phyloP scores from a whole-genome alignment of 75 land plant genomes.

The Selaginella moellendorffii region DNA sequence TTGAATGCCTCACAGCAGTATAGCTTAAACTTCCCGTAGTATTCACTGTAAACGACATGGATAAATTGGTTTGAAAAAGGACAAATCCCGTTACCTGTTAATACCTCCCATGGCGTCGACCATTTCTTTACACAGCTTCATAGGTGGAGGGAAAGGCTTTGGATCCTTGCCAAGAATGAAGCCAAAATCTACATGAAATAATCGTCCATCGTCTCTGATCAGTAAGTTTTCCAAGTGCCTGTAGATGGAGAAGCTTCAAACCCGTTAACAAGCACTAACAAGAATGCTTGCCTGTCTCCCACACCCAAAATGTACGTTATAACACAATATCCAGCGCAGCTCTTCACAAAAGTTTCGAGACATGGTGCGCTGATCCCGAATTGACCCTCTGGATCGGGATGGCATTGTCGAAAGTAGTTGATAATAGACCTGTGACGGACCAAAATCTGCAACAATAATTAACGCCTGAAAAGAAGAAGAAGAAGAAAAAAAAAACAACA shows the following conservation, averaged over 20 bases:
- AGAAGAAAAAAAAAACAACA: no score
- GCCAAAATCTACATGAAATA: slow-evolving; percentile 96
- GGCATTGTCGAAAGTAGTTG: slow-evolving; percentile 75
- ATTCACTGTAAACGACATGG: slow-evolving; percentile 49
- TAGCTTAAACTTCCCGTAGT: slow-evolving; percentile 81
- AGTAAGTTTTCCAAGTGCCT: slow-evolving; percentile 96
- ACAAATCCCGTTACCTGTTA: slow-evolving; percentile 46
- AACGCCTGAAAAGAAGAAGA: no score
- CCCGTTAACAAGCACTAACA: no score
- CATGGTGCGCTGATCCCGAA: slow-evolving; percentile 92
- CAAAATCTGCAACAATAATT: slow-evolving; percentile 44
- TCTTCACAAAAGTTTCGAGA: slow-evolving; percentile 92
- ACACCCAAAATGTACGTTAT: slow-evolving; percentile 90
- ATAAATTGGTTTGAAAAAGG: no score
- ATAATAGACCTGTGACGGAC: slow-evolving; percentile 73
- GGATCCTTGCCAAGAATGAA: slow-evolving; percentile 92
- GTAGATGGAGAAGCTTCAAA: no score
- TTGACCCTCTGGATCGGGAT: slow-evolving; percentile 88
- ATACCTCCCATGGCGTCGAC: slow-evolving; percentile 99
- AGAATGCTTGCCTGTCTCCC: slow-evolving; percentile 99
- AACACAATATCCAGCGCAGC: slow-evolving; percentile 99
- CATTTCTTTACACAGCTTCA: slow-evolving; percentile 99
- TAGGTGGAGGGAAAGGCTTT: slow-evolving; percentile 97
- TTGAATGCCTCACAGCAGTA: slow-evolving; percentile 99
- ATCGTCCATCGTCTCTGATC: slow-evolving; percentile 86